phyloP scores from a whole-genome alignment of 192 early-diverging fungal species.

The Coemansia sp. region DNA sequence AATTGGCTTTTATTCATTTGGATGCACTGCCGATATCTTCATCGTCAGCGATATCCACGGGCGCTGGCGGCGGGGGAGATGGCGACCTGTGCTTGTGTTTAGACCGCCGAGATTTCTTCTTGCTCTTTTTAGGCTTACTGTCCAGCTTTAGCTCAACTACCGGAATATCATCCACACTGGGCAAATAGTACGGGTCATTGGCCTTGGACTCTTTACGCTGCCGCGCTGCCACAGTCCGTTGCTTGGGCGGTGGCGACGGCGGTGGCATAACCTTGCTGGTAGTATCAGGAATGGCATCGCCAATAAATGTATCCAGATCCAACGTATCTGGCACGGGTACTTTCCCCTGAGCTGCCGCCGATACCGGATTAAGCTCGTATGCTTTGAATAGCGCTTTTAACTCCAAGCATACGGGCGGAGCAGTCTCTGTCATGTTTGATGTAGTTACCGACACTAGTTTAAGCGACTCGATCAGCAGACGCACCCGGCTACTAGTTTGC shows the following conservation, averaged over 20 bases:
- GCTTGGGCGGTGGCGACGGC: conserved; percentile 27
- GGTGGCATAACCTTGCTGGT: conserved; percentile 54
- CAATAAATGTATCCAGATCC: conserved; percentile 80
- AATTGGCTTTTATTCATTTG: no score
- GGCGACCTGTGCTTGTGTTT: conserved; percentile 15
- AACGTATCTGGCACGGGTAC: conserved; percentile 85
- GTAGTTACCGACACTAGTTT: conserved; percentile 36
- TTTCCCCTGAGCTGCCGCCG: conserved; percentile 82
- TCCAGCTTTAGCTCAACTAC: conserved; percentile 71
- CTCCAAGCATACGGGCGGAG: conserved; percentile 56
- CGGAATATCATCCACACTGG: conserved; percentile 78
- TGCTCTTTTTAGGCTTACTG: conserved; percentile 36
- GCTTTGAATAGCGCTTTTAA: conserved; percentile 68
- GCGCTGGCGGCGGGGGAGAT: conserved; percentile 28
- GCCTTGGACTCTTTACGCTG: conserved; percentile 27
- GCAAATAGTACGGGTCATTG: conserved; percentile 58
- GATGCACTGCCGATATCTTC: conserved; percentile 24
- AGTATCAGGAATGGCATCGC: conserved; percentile 65
- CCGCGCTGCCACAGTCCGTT: conserved; percentile 19
- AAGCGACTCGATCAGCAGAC: conserved; percentile 33
- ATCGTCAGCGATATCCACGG: conserved; percentile 47
- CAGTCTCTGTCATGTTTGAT: conserved; percentile 31
- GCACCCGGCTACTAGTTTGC: conserved; percentile 56
- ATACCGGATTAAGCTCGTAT: conserved; percentile 89
- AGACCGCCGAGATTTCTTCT: conserved; percentile 12